Conservation (phyloP, 768 basidiomycete species). For the Tulasnella sp. region DNA sequence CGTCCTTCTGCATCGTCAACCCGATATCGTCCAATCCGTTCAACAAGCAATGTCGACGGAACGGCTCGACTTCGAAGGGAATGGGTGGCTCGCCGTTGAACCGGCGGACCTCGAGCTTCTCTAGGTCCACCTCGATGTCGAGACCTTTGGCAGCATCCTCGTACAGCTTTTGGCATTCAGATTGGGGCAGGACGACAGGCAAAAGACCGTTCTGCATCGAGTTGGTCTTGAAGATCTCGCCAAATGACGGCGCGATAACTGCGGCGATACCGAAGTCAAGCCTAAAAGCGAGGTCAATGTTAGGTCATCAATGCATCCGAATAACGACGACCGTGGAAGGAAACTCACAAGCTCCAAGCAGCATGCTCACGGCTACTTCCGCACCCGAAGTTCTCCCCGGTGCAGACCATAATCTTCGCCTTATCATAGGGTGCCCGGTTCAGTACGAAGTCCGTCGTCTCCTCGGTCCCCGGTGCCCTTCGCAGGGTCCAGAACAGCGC, state of each 20-base stretch:
- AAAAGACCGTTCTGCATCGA: slow-evolving; percentile 95
- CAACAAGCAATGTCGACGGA: slow-evolving; percentile 90
- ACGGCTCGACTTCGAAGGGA: slow-evolving; percentile 80
- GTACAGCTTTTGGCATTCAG: slow-evolving; percentile 70
- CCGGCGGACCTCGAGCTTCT: slow-evolving; percentile 72
- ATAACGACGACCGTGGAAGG: background rate
- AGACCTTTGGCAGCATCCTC: slow-evolving; percentile 75
- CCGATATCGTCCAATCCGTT: slow-evolving; percentile 98
- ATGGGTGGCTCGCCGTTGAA: slow-evolving; percentile 71
- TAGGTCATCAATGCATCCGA: slow-evolving; percentile 28
- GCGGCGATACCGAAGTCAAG: slow-evolving; percentile 90
- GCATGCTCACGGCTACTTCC: slow-evolving; percentile 91
- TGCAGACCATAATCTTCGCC: slow-evolving; percentile 79
- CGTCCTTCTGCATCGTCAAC: slow-evolving; percentile 81
- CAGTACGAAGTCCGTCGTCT: slow-evolving; percentile 81
- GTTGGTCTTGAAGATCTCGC: slow-evolving; percentile 88
- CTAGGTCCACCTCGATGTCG: slow-evolving; percentile 82
- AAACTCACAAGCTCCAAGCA: slow-evolving; percentile 77
- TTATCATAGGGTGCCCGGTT: slow-evolving; percentile 78
- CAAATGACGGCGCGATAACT: slow-evolving; percentile 85
- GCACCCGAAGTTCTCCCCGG: slow-evolving; percentile 88
- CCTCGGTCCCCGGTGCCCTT: slow-evolving; percentile 75
- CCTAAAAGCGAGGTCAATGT: slow-evolving; percentile 45
- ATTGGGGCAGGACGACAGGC: slow-evolving; percentile 69
- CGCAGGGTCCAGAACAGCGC: slow-evolving; percentile 83